These are phyloP conservation scores for Asparagopsis taxiformis DNA, from an alignment of 31 red algal species.

Conservation along the genomic window DNA sequence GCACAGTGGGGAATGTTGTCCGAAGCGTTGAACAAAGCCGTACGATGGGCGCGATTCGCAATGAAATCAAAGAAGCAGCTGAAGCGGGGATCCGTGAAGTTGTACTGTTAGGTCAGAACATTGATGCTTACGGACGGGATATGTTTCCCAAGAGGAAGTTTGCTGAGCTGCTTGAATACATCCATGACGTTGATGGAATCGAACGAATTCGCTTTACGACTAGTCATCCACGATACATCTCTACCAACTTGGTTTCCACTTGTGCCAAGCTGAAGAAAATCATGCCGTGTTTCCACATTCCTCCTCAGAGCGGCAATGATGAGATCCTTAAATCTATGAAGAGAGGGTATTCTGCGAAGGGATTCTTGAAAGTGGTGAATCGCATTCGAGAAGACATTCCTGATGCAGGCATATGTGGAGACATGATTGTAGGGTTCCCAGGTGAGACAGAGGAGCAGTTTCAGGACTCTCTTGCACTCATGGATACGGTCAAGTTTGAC, in stretches of 20 bases:
- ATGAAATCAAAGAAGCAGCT: slow-evolving; percentile 71
- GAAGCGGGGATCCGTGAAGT: slow-evolving; percentile 69
- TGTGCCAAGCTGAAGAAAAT: slow-evolving; percentile 76
- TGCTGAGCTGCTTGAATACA: slow-evolving; percentile 51
- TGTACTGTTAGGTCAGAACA: slow-evolving; percentile 91
- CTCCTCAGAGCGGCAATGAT: slow-evolving; percentile 85
- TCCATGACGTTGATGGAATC: slow-evolving; percentile 81
- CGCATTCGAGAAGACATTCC: slow-evolving; percentile 77
- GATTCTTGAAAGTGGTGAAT: slow-evolving; percentile 55
- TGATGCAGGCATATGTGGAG: slow-evolving; percentile 83
- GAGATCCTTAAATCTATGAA: slow-evolving; percentile 78
- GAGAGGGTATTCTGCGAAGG: slow-evolving; percentile 78
- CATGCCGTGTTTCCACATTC: slow-evolving; percentile 86
- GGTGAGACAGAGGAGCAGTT: slow-evolving; percentile 95
- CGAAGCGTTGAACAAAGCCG: slow-evolving; percentile 88
- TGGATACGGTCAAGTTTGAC: slow-evolving; percentile 84
- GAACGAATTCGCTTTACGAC: slow-evolving; percentile 92
- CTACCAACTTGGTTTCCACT: slow-evolving; percentile 55
- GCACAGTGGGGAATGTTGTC: slow-evolving; percentile 72
- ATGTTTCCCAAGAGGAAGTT: slow-evolving; percentile 69
- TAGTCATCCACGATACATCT: slow-evolving; percentile 88
- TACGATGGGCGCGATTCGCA: slow-evolving; percentile 69
- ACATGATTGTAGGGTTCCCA: slow-evolving; percentile 95
- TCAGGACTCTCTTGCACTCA: slow-evolving; percentile 69
- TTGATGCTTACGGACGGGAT: slow-evolving; percentile 94